Percentiles rank a stretch among this genome's conserved stretches.
These are phyloP conservation scores for Zymoseptoria brevis DNA, from an alignment of 2,329 filamentous ascomycete species.

Conservation along the genomic window DNA sequence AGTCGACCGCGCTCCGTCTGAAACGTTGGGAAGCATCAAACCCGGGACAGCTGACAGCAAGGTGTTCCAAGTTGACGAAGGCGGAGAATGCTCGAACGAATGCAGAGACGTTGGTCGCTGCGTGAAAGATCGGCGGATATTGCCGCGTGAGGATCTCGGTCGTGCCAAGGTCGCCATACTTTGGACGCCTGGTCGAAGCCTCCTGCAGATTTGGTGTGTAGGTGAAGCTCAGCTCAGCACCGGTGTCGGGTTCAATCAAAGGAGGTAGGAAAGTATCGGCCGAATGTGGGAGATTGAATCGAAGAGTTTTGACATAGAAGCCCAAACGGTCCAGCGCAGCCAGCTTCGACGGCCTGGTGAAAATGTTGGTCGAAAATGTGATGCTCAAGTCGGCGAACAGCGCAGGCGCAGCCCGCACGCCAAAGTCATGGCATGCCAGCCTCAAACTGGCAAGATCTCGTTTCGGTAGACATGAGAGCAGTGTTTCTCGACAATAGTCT, in stretches of 20 bases:
- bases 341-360: conserved; percentile 65
- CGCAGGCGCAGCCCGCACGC: conserved; percentile 58
- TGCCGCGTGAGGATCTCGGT: conserved; percentile 77
- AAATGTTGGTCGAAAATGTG: conserved; percentile 65
- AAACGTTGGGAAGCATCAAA: conserved; percentile 60
- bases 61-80: conserved; percentile 61
- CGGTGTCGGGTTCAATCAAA: conserved; percentile 69
- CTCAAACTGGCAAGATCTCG: conserved; percentile 46
- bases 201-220: conserved; percentile 63
- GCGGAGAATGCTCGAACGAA: conserved; percentile 69
- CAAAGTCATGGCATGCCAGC: conserved; percentile 61
- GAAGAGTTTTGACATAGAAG: conserved; percentile 67
- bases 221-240: conserved; percentile 69
- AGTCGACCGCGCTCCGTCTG: conserved; percentile 72
- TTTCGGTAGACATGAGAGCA: conserved; percentile 36
- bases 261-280: conserved; percentile 75
- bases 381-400: conserved; percentile 63
- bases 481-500: conserved; percentile 38
- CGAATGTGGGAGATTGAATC: conserved; percentile 68
- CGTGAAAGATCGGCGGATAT: conserved; percentile 83
- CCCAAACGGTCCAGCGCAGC: conserved; percentile 71
- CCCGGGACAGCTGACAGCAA: conserved; percentile 68
- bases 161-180: conserved; percentile 72
- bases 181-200: conserved; percentile 54
- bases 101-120: conserved; percentile 76